phyloP scores from a whole-genome alignment of 2,329 filamentous ascomycete species.

The Myriosclerotinia curreyana region DNA sequence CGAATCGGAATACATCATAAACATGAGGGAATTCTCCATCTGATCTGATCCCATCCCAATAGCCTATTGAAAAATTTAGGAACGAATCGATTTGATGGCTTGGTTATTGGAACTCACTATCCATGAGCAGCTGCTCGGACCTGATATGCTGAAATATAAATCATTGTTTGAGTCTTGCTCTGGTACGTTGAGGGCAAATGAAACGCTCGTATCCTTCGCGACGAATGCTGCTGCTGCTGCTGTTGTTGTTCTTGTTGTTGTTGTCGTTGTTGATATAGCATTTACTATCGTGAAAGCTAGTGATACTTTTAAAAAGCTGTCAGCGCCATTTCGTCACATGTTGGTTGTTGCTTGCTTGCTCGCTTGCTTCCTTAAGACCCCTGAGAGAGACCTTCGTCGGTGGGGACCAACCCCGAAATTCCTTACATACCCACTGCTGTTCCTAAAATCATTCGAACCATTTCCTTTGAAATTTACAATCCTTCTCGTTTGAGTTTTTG shows the following conservation, averaged over 20 bases:
- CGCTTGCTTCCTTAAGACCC: no score
- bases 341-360: background rate
- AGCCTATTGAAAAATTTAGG: conserved; percentile 36
- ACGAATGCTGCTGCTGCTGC: conserved; percentile 40
- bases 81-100: background rate
- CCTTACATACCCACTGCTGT: conserved; percentile 9
- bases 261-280: background rate
- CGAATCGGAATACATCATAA: conserved; percentile 52
- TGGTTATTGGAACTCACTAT: conserved; percentile 36
- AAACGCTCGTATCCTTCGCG: conserved; percentile 44
- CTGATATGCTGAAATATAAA: conserved; percentile 54
- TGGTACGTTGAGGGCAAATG: conserved; percentile 52
- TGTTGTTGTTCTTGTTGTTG: no score
- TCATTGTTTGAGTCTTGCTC: conserved; percentile 46
- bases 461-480: background rate
- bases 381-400: no score
- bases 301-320: conserved; percentile 12
- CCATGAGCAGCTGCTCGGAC: conserved; percentile 49
- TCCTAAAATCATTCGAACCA: conserved; percentile 17
- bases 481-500: background rate
- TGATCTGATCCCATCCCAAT: conserved; percentile 53
- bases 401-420: background rate
- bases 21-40: conserved; percentile 52
- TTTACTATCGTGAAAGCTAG: conserved; percentile 10
- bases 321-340: background rate